A percentile compares a stretch with the other conserved stretches of the same genome.
These are phyloP conservation scores for Fraxinus excelsior DNA, from an alignment of 257 asterid genomes.

Conservation along the genomic window DNA sequence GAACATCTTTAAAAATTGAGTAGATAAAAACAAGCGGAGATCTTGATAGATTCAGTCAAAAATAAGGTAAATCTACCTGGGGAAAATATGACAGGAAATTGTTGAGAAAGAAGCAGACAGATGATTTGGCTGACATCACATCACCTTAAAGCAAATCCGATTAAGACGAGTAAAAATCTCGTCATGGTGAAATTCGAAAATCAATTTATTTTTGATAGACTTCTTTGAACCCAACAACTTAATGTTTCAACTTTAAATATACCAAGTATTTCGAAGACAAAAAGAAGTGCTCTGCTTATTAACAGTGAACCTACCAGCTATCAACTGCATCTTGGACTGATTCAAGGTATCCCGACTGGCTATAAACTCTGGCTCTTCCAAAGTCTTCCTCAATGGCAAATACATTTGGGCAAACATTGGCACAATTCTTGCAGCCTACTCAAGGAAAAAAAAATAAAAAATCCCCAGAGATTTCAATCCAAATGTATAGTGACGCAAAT, in stretches of 20 bases:
- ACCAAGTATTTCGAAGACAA: background rate
- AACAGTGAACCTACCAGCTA: slow-evolving; percentile 67
- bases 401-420: slow-evolving; percentile 75
- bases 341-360: slow-evolving; percentile 69
- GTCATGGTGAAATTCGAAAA: background rate
- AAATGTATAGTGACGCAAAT: background rate
- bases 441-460: background rate
- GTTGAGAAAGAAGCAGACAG: background rate
- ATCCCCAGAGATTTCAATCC: background rate
- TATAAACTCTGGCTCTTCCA: slow-evolving; percentile 95
- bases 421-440: slow-evolving; percentile 96
- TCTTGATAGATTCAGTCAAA: background rate
- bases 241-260: too few species aligned
- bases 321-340: slow-evolving; percentile 83
- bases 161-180: background rate
- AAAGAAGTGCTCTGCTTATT: background rate
- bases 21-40: background rate
- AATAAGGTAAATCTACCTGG: background rate
- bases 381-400: slow-evolving; percentile 92
- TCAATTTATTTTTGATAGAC: background rate
- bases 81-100: background rate
- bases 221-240: background rate
- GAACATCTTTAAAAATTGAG: background rate
- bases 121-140: background rate
- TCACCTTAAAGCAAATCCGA: too few species aligned